A percentile compares a stretch with the other conserved stretches of the same genome.
These are phyloP conservation scores for Gossypium bickii DNA, from an alignment of 345 rosid species.

Conservation along the genomic window DNA sequence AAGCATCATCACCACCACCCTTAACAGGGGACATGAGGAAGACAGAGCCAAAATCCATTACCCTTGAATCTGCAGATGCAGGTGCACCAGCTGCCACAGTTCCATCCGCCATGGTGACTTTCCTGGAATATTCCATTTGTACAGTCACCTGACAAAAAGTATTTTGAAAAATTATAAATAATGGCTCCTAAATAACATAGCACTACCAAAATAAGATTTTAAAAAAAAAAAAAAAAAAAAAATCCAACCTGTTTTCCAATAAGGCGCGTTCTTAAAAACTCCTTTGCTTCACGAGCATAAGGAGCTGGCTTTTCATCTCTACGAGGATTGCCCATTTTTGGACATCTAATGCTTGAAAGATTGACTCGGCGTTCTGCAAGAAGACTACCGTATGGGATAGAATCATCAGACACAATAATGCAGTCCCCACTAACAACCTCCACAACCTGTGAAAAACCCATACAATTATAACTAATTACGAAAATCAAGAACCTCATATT, in stretches of 20 bases:
- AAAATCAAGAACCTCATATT: neutral
- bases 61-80: slow-evolving; percentile 53
- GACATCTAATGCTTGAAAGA: slow-evolving; percentile 74
- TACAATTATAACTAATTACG: neutral
- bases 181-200: neutral
- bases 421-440: slow-evolving; percentile 86
- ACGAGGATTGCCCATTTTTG: slow-evolving; percentile 86
- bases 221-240: slow-evolving; percentile 32
- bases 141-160: slow-evolving; percentile 59
- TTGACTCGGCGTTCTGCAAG: slow-evolving; percentile 12
- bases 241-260: slow-evolving; percentile 2
- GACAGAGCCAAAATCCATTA: slow-evolving; percentile 96
- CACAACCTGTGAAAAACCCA: slow-evolving; percentile 12
- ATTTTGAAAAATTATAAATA: neutral
- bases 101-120: slow-evolving; percentile 62
- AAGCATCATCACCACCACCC: slow-evolving; percentile 47
- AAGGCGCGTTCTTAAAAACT: slow-evolving; percentile 63
- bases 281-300: slow-evolving; percentile 90
- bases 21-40: slow-evolving; percentile 59
- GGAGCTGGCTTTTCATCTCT: slow-evolving; percentile 88
- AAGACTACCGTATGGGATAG: slow-evolving; percentile 7
- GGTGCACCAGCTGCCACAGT: slow-evolving; percentile 43
- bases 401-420: slow-evolving; percentile 80
- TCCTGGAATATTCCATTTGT: slow-evolving; percentile 94
- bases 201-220: neutral